Evolutionary conservation across 73 alveolate genomes (phyloP).

Genomic region (Tetrahymena borealis): DNA sequence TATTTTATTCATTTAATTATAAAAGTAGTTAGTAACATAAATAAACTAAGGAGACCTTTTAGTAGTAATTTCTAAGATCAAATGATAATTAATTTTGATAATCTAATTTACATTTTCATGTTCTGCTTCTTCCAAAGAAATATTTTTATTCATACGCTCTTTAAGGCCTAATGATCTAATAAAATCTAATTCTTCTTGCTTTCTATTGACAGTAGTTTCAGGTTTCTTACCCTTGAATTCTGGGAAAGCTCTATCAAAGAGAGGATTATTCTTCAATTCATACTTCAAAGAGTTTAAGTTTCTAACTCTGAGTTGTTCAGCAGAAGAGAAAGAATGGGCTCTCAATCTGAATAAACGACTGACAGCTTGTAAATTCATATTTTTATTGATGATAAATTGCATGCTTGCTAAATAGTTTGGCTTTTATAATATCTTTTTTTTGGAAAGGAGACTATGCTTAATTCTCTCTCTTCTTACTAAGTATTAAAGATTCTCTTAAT

Average conservation of each 20-base stretch:
- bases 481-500: neutral
- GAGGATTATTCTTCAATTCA: neutral
- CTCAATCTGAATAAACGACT: neutral
- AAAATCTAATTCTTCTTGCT: conserved; percentile 1
- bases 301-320: neutral
- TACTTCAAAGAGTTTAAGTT: neutral
- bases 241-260: neutral
- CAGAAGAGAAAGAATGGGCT: neutral
- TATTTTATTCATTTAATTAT: neutral
- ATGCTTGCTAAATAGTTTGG: neutral
- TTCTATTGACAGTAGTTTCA: neutral
- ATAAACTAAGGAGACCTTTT: neutral
- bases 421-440: neutral
- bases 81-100: neutral
- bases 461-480: neutral
- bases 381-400: neutral
- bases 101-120: neutral
- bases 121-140: neutral
- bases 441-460: neutral
- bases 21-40: neutral
- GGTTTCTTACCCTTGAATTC: neutral
- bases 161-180: neutral
- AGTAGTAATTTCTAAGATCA: neutral
- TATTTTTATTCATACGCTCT: neutral
- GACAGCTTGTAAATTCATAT: neutral